Evolutionary conservation across 768 basidiomycete species (phyloP).

Genomic region (Suillus decipiens): DNA sequence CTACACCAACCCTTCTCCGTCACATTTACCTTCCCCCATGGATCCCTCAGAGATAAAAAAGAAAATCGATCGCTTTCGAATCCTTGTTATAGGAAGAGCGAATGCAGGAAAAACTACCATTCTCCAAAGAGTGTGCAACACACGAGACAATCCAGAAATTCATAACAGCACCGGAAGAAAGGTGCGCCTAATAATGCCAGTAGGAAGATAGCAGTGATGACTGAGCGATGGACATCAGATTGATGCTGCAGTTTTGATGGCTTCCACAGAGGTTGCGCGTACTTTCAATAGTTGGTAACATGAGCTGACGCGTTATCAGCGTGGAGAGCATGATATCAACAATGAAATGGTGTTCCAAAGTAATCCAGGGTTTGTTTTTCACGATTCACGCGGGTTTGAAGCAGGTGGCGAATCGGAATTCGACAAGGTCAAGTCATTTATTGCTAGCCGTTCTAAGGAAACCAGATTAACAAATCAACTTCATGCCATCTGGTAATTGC

Average conservation of each 20-base stretch:
- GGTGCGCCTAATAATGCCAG: not conserved
- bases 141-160: not conserved
- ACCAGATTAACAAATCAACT: conserved; percentile 15
- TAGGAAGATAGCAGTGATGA: not conserved
- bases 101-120: not conserved
- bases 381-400: conserved; percentile 37
- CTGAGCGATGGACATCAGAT: conserved; percentile 9
- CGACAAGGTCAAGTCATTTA: conserved; percentile 32
- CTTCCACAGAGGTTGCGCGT: not conserved
- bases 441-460: conserved; percentile 11
- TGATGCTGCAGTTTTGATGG: not conserved
- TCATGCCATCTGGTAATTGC: conserved; percentile 40
- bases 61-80: conserved; percentile 13
- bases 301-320: not conserved
- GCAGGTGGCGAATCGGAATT: conserved; percentile 34
- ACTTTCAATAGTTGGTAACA: no score
- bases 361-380: conserved; percentile 37
- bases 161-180: conserved; percentile 6
- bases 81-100: not conserved
- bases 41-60: conserved; percentile 2
- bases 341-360: conserved; percentile 31
- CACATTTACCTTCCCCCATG: not conserved
- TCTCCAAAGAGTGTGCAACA: not conserved
- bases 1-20: not conserved
- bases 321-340: conserved; percentile 37